Conservation (phyloP, 2,329 filamentous ascomycete genomes). For the Trichoderma asperellum region DNA sequence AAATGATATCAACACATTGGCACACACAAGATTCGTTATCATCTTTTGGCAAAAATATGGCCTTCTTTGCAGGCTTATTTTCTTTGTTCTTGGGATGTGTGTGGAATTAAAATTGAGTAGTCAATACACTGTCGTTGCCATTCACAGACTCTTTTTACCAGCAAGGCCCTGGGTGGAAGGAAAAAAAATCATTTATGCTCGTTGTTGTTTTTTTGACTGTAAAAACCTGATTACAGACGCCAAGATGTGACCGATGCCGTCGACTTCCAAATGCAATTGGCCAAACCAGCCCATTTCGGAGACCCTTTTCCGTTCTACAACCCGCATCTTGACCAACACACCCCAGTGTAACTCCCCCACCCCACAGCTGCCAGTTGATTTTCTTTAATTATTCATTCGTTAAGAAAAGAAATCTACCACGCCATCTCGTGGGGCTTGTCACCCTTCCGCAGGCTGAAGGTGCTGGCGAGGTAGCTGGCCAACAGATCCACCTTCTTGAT, state of each 20-base stretch:
- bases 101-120: constrained; percentile 1
- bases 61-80: background rate
- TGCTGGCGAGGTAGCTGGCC: constrained; percentile 88
- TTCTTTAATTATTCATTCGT: constrained; percentile 35
- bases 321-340: constrained; percentile 36
- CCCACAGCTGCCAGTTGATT: constrained; percentile 33
- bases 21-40: background rate
- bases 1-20: constrained; percentile 6
- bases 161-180: constrained; percentile 35
- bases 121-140: constrained; percentile 30
- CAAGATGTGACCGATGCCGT: constrained; percentile 67
- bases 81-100: background rate
- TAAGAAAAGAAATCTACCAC: constrained; percentile 69
- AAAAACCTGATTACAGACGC: constrained; percentile 69
- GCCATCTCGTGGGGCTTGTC: constrained; percentile 99
- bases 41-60: background rate
- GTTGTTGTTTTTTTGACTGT: constrained; percentile 58
- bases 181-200: constrained; percentile 44
- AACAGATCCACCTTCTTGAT: constrained; percentile 99
- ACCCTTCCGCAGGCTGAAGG: constrained; percentile 98
- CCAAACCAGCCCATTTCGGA: constrained; percentile 60
- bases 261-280: constrained; percentile 69
- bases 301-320: constrained; percentile 52
- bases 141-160: constrained; percentile 39
- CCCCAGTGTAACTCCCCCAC: constrained; percentile 21